phyloP scores from a whole-genome alignment of 495 filamentous ascomycete genomes.

The Pyrenula aspistea region DNA sequence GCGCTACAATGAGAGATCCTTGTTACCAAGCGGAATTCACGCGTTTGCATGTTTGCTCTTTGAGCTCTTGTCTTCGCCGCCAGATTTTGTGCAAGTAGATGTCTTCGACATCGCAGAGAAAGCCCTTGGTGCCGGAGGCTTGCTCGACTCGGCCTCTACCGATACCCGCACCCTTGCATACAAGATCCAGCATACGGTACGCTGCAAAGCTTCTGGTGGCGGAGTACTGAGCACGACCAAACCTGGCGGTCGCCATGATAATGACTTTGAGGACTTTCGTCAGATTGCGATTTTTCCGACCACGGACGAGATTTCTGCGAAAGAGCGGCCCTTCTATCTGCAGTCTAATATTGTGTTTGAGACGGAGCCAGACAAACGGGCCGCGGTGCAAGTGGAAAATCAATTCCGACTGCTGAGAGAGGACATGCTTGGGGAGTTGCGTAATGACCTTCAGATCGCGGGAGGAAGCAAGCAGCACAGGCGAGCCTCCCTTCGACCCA shows the following conservation, averaged over 20 bases:
- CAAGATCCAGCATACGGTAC: slow-evolving; percentile 32
- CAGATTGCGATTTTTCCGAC: slow-evolving; percentile 58
- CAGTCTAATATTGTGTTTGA: slow-evolving; percentile 28
- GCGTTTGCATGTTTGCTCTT: slow-evolving; percentile 48
- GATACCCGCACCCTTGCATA: slow-evolving; percentile 22
- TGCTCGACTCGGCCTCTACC: slow-evolving; percentile 18
- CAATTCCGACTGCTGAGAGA: slow-evolving; percentile 70
- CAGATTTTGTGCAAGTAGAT: slow-evolving; percentile 6
- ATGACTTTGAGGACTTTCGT: slow-evolving; percentile 53
- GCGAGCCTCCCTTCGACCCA: slow-evolving; percentile 14
- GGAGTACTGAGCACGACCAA: slow-evolving; percentile 5
- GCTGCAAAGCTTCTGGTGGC: slow-evolving; percentile 9
- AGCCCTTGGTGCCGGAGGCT: slow-evolving; percentile 11
- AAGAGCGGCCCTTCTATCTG: slow-evolving; percentile 45
- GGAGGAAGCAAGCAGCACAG: slow-evolving; percentile 27
- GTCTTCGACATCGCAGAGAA: slow-evolving; percentile 17
- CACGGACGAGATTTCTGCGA: slow-evolving; percentile 49
- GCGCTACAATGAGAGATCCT: slow-evolving; percentile 19
- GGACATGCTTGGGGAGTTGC: slow-evolving; percentile 58
- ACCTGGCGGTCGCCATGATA: slow-evolving; percentile 69
- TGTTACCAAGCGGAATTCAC: slow-evolving; percentile 25
- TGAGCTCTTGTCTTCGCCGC: slow-evolving; percentile 39
- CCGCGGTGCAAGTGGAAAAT: slow-evolving; percentile 52
- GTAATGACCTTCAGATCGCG: slow-evolving; percentile 43
- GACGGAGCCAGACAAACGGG: slow-evolving; percentile 17